Percentiles rank a stretch among this genome's conserved stretches.
phyloP scores from a whole-genome alignment of 2,329 filamentous ascomycete species.

The Ophiostoma novo-ulmi region DNA sequence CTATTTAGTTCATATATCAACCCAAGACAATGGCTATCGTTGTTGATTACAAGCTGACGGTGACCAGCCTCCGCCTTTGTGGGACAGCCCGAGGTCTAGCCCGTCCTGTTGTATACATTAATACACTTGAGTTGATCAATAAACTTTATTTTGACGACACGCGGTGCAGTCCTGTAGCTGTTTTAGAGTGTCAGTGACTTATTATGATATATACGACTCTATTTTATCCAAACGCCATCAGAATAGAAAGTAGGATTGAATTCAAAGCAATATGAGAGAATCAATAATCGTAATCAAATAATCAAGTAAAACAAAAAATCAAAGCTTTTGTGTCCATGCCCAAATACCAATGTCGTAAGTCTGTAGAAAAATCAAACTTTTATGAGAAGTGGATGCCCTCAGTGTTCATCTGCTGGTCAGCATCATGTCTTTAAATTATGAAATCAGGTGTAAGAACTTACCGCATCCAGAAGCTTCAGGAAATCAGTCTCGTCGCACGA shows the following conservation, averaged over 20 bases:
- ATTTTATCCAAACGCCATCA: not conserved
- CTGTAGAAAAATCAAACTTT: not conserved
- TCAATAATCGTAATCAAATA: not conserved
- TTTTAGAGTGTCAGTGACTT: no score
- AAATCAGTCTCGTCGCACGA: conserved; percentile 94
- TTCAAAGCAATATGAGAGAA: not conserved
- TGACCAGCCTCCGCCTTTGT: no score
- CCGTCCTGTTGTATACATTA: no score
- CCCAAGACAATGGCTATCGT: no score
- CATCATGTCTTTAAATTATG: not conserved
- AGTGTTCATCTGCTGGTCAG: conserved; percentile 23
- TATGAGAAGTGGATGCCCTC: conserved; percentile 20
- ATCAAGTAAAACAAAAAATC: not conserved
- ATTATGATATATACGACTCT: not conserved
- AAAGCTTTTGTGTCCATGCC: not conserved
- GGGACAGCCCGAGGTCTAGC: no score
- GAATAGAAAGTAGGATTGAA: not conserved
- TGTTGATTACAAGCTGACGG: no score
- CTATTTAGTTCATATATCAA: no score
- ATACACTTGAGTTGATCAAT: no score
- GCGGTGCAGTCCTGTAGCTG: no score
- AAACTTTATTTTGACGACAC: no score
- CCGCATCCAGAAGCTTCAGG: conserved; percentile 65
- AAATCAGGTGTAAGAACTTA: conserved; percentile 24
- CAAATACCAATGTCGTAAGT: not conserved